Base-by-base conservation (phyloP, 23 red algal genomes). In the Chondrus crispus region DNA sequence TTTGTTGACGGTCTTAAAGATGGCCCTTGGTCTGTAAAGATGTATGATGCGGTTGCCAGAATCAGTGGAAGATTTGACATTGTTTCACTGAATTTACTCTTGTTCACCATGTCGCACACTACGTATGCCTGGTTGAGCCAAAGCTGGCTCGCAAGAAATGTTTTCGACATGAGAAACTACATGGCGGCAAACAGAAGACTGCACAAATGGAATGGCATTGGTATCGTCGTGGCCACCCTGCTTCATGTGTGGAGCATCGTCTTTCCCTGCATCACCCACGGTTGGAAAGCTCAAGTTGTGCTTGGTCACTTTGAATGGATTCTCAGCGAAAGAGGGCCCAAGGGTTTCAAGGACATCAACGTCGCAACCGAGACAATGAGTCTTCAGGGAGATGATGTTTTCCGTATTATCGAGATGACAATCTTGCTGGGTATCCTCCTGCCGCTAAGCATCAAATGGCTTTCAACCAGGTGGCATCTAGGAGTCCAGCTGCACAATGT, bases 141-240 rank as follows among this genome's bases (percentile, higher is more conserved):
- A 30, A 40, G 28, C 18, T 87, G 83, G 83, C 32, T 87, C 6
- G 83, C 60, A 11, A 22, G 83, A 18, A 2, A 72, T 0, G 4
- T 87, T 5, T 26, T 87, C n/a, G 83, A 87, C 42, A 40, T 87
- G 24, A 37, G 33, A 22, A 53, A 72, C 16, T 16, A 22, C 20
- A 30, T 49, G 11, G 83, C 36, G 20, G 83, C 62, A 18, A 87
- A 87, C 62, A 22, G n/a, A 6, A 18, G 51, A 5, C 48, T 87
- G 83, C 83, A 87, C 58, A 87, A 87, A 68, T 87, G 83, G 83
- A 87, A 87, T 40, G 83, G 83, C 7, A 87, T 87, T 46, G 83
- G 37, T 19, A 29, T 87, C 35, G 52, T 41, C 12, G 83, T 73
- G 19, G n/a, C 45, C 14, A 87, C 83, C 8, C 83, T 87, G 14